Percentiles rank a stretch among this genome's conserved stretches.
Evolutionary conservation across 257 asterid genomes (phyloP).

Genomic region (Lycium barbarum): DNA sequence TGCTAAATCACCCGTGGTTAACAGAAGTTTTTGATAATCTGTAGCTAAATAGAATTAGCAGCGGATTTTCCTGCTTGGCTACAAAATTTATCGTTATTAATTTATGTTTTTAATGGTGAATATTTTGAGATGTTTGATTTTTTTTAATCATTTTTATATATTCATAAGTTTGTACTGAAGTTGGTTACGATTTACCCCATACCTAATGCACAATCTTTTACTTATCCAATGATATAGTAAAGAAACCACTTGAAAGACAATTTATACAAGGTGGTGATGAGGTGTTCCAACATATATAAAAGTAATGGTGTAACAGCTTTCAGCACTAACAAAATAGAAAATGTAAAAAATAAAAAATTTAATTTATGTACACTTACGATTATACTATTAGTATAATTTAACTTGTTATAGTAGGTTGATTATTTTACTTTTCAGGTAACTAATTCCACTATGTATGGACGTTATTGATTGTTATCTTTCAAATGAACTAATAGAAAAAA

Average conservation of each 20-base stretch:
- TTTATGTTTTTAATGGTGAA: not conserved
- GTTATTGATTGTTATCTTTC: not conserved
- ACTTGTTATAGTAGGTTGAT: not conserved
- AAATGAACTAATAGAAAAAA: not conserved
- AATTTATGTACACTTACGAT: not conserved
- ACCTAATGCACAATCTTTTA: not conserved
- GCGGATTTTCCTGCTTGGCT: too few species aligned
- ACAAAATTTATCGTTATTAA: too few species aligned
- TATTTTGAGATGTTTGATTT: not conserved
- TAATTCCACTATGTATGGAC: not conserved
- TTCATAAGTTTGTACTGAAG: not conserved
- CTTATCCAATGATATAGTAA: conserved; percentile 19
- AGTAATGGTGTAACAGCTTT: not conserved
- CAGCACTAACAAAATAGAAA: conserved; percentile 4
- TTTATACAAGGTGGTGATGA: conserved; percentile 5
- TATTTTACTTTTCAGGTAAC: not conserved
- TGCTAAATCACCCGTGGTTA: too few species aligned
- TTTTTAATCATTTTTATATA: not conserved
- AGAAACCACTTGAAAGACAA: conserved; percentile 16
- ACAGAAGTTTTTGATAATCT: too few species aligned
- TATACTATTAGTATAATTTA: not conserved
- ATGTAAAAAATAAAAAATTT: not conserved
- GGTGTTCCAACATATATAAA: conserved; percentile 19
- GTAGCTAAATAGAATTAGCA: too few species aligned
- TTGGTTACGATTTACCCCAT: conserved; percentile 24